Percentiles rank a stretch among this genome's conserved stretches.
Conservation (phyloP, 345 rosid species). For the Psidium friedrichsthalianum region DNA sequence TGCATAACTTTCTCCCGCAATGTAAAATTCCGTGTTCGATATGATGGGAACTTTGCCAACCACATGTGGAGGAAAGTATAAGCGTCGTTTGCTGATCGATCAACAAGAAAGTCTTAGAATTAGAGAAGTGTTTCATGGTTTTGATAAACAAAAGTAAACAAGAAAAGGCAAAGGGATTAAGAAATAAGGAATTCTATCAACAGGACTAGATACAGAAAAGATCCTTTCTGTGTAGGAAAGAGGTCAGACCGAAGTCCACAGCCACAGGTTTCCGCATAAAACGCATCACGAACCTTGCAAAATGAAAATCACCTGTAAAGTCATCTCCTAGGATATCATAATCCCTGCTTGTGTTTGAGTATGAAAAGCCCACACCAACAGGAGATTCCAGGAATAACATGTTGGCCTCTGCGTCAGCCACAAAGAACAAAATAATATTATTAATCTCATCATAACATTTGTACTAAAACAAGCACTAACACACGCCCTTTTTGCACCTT, state of each 20-base stretch:
- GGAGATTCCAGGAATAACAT: slow-evolving; percentile 90
- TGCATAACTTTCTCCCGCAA: slow-evolving; percentile 96
- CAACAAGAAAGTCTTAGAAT: neutral
- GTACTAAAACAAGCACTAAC: neutral
- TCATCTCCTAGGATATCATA: slow-evolving; percentile 52
- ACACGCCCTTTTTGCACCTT: neutral
- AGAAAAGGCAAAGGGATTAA: neutral
- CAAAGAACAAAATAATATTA: slow-evolving; percentile 4
- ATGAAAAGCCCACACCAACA: slow-evolving; percentile 89
- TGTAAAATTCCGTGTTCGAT: slow-evolving; percentile 43
- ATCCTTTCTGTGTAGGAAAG: neutral
- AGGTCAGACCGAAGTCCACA: neutral
- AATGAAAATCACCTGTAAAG: slow-evolving; percentile 44
- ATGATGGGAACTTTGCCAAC: slow-evolving; percentile 71
- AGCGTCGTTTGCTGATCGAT: slow-evolving; percentile 54
- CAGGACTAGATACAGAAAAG: neutral
- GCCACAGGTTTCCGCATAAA: neutral
- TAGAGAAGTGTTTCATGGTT: neutral
- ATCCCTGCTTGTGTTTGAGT: slow-evolving; percentile 66
- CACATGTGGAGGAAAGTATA: slow-evolving; percentile 64
- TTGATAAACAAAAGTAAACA: neutral
- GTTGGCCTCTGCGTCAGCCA: slow-evolving; percentile 66
- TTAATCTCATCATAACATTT: neutral
- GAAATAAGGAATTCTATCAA: neutral
- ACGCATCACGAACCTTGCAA: neutral